Conservation (phyloP, 345 rosid genomes). For the Eucalyptus erythrocorys region DNA sequence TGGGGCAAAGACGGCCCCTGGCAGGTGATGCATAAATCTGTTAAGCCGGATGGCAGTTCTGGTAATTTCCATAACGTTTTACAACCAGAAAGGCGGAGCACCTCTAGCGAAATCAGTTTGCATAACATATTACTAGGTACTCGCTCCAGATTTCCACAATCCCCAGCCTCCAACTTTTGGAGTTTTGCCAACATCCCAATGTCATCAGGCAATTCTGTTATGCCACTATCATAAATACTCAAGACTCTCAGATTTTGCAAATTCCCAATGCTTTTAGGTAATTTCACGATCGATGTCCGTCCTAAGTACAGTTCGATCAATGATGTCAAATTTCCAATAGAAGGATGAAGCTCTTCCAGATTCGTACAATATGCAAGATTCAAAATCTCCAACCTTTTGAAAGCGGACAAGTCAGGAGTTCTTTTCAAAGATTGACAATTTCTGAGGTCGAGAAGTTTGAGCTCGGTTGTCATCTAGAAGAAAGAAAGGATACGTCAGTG, state of each 20-base stretch:
- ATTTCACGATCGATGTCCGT: accelerated
- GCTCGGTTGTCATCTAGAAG: accelerated
- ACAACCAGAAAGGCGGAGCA: too few relatives aligned
- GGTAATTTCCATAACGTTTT: too few relatives aligned
- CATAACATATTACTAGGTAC: too few relatives aligned
- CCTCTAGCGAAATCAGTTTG: neutral
- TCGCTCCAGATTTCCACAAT: too few relatives aligned
- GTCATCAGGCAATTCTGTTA: neutral
- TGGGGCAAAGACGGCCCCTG: neutral
- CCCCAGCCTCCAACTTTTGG: accelerated
- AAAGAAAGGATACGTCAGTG: accelerated
- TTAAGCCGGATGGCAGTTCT: neutral
- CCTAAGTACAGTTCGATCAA: too few relatives aligned
- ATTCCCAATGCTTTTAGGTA: neutral
- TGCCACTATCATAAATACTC: too few relatives aligned
- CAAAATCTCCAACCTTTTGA: too few relatives aligned
- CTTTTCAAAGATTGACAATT: accelerated
- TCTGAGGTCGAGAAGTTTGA: too few relatives aligned
- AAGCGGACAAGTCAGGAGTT: too few relatives aligned
- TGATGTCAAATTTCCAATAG: neutral
- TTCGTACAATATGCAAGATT: accelerated
- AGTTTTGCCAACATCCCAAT: neutral
- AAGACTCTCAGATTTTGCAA: neutral
- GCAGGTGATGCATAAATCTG: accelerated
- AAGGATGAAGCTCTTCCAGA: neutral